A percentile compares a stretch with the other conserved stretches of the same genome.
Conservation (phyloP, 164 flowering plant genomes). For the Houttuynia cordata region DNA sequence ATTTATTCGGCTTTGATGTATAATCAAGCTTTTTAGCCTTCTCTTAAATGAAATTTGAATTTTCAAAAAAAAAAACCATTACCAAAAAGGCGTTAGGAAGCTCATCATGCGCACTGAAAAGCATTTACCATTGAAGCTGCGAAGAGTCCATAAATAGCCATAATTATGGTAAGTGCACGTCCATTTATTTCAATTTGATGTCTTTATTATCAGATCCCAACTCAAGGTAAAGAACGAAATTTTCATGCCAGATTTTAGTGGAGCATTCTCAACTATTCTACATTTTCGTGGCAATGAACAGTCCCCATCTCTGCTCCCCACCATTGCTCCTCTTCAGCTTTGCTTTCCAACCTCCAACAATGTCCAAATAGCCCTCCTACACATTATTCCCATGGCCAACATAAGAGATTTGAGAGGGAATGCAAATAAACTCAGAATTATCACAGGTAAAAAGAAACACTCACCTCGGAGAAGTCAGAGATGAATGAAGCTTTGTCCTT, state of each 20-base stretch:
- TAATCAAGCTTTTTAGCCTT: too few relatives aligned
- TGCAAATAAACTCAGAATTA: neutral
- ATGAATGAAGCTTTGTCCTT: conserved; percentile 63
- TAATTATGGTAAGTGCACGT: neutral
- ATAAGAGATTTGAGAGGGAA: neutral
- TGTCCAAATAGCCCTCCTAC: conserved; percentile 82
- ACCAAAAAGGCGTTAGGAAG: too few relatives aligned
- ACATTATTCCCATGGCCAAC: neutral
- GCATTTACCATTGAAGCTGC: neutral
- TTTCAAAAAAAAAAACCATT: too few relatives aligned
- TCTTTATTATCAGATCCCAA: neutral
- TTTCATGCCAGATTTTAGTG: neutral
- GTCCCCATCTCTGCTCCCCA: conserved; percentile 96
- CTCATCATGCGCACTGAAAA: too few relatives aligned
- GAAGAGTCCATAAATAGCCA: neutral
- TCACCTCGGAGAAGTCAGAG: conserved; percentile 64
- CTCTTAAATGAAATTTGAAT: too few relatives aligned
- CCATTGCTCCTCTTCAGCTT: conserved; percentile 63
- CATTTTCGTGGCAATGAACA: conserved; percentile 75
- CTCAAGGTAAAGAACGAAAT: neutral
- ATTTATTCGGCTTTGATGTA: too few relatives aligned
- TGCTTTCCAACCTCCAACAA: conserved; percentile 86
- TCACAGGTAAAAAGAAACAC: conserved; percentile 1
- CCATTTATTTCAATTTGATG: neutral
- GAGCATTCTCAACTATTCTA: conserved; percentile 7